Percentiles rank a stretch among this genome's conserved stretches.
These are phyloP conservation scores for Scedosporium dehoogii DNA, from an alignment of 2,329 filamentous ascomycete genomes.

Conservation along the genomic window DNA sequence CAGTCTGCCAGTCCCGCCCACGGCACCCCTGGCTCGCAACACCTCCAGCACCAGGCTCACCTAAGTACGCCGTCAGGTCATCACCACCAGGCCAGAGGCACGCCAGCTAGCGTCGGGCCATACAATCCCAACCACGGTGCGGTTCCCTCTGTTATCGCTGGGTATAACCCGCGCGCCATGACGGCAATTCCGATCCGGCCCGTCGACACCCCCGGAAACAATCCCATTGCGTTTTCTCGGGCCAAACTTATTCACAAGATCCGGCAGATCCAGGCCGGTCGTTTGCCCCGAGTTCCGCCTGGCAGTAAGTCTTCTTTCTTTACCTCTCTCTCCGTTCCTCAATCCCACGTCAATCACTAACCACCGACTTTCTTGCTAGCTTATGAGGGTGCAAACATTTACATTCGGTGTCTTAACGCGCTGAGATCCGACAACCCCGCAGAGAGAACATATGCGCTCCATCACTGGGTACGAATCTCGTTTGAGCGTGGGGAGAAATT, in stretches of 20 bases:
- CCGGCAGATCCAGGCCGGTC: slow-evolving; percentile 31
- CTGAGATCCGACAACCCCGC: slow-evolving; percentile 68
- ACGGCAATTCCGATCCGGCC: slow-evolving; percentile 45
- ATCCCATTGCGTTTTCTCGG: slow-evolving; percentile 56
- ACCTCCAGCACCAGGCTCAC: slow-evolving; percentile 4
- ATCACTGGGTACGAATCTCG: slow-evolving; percentile 91
- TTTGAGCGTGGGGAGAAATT: slow-evolving; percentile 93
- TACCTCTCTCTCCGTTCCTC: neutral
- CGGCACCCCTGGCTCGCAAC: slow-evolving; percentile 42
- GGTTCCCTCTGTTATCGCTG: slow-evolving; percentile 15
- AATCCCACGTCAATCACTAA: too few species aligned
- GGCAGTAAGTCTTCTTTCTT: slow-evolving; percentile 41
- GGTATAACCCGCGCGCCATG: slow-evolving; percentile 48
- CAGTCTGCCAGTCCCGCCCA: slow-evolving; percentile 26
- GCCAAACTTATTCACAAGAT: slow-evolving; percentile 14
- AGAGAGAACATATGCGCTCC: slow-evolving; percentile 86
- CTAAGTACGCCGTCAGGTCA: slow-evolving; percentile 12
- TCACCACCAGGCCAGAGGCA: slow-evolving; percentile 17
- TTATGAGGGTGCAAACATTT: slow-evolving; percentile 78
- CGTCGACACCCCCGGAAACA: slow-evolving; percentile 65
- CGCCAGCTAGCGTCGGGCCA: slow-evolving; percentile 17
- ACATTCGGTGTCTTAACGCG: slow-evolving; percentile 76
- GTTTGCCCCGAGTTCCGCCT: slow-evolving; percentile 43
- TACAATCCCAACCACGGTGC: slow-evolving; percentile 46
- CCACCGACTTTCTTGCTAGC: slow-evolving; percentile 17